Evolutionary conservation across 495 filamentous ascomycete species (phyloP).

Genomic region (Xylaria intraflava): DNA sequence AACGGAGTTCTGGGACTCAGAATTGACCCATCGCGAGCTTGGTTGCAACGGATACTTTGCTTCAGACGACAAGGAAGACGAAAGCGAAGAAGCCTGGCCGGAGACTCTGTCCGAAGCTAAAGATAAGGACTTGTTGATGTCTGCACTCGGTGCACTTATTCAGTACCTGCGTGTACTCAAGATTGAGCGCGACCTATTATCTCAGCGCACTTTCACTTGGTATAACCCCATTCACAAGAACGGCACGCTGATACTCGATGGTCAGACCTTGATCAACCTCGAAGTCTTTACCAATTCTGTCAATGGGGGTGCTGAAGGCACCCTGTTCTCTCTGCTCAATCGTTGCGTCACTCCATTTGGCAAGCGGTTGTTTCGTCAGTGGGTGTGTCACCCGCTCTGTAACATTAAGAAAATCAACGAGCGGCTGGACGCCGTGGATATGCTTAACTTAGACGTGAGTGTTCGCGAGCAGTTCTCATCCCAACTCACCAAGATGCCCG

Average conservation of each 20-base stretch:
- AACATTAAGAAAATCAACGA: constrained; percentile 85
- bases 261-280: constrained; percentile 94
- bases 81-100: constrained; percentile 70
- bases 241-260: constrained; percentile 87
- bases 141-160: constrained; percentile 81
- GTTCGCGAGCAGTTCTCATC: constrained; percentile 78
- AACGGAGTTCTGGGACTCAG: constrained; percentile 89
- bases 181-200: constrained; percentile 80
- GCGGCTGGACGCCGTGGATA: constrained; percentile 90
- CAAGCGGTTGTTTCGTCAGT: constrained; percentile 93
- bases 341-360: constrained; percentile 95
- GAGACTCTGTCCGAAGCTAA: constrained; percentile 61
- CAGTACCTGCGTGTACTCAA: constrained; percentile 85
- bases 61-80: constrained; percentile 52
- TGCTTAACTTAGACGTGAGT: constrained; percentile 73
- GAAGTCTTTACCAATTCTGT: constrained; percentile 94
- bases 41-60: constrained; percentile 77
- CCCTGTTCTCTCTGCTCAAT: constrained; percentile 84
- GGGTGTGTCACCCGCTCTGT: constrained; percentile 93
- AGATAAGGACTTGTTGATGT: constrained; percentile 81
- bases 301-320: constrained; percentile 78
- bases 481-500: constrained; percentile 82
- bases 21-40: constrained; percentile 73
- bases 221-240: constrained; percentile 94
- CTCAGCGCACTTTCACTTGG: constrained; percentile 82